These are phyloP conservation scores for Sarocladiaceae sp. DNA, from an alignment of 2,329 filamentous ascomycete genomes.

Conservation along the genomic window DNA sequence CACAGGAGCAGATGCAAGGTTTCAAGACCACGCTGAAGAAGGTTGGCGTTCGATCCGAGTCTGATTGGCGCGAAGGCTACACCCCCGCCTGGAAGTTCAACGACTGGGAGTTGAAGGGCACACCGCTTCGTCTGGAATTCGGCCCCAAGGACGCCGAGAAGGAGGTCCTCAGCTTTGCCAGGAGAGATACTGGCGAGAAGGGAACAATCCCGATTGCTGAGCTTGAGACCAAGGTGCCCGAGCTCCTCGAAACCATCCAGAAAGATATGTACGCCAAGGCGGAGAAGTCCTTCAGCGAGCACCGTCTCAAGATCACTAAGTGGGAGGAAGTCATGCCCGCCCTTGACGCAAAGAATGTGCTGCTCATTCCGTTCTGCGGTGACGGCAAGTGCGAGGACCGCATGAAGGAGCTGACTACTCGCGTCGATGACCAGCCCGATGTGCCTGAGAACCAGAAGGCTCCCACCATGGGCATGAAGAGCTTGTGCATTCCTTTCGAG, in stretches of 20 bases:
- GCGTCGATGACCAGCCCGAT: slow-evolving; percentile 58
- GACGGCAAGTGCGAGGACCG: slow-evolving; percentile 81
- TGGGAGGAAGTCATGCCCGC: slow-evolving; percentile 92
- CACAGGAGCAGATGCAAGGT: slow-evolving; percentile 71
- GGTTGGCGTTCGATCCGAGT: slow-evolving; percentile 71
- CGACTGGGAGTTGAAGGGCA: slow-evolving; percentile 96
- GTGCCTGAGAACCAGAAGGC: slow-evolving; percentile 49
- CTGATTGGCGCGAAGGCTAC: slow-evolving; percentile 86
- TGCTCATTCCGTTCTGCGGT: slow-evolving; percentile 87
- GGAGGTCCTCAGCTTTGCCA: slow-evolving; percentile 76
- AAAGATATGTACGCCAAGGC: slow-evolving; percentile 74
- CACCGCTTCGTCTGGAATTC: slow-evolving; percentile 91
- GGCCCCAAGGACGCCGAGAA: slow-evolving; percentile 91
- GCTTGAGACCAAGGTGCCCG: slow-evolving; percentile 68
- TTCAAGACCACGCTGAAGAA: slow-evolving; percentile 66
- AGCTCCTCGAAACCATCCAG: slow-evolving; percentile 87
- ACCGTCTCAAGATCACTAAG: slow-evolving; percentile 75
- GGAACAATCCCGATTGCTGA: slow-evolving; percentile 72
- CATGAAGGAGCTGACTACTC: slow-evolving; percentile 88
- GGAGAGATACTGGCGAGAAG: slow-evolving; percentile 85
- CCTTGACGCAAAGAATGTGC: slow-evolving; percentile 87
- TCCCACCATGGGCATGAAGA: slow-evolving; percentile 64
- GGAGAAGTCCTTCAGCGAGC: slow-evolving; percentile 70
- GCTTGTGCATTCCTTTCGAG: slow-evolving; percentile 69
- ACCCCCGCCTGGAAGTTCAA: slow-evolving; percentile 97